Base-by-base conservation (phyloP, 345 rosid species). In the Kernera saxatilis region DNA sequence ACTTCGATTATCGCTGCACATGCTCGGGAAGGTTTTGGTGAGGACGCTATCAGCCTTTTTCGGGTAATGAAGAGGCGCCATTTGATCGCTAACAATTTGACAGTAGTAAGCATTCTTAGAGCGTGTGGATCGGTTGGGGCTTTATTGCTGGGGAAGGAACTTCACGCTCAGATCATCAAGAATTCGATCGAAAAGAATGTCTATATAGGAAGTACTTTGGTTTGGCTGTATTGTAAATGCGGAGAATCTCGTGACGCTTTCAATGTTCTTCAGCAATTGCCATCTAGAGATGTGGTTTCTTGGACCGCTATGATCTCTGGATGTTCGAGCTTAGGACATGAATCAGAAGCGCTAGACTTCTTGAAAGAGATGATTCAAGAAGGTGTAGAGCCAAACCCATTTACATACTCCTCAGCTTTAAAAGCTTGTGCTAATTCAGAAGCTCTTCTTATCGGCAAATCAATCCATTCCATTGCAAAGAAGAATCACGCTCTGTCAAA, bases 271-370 rank as follows among this genome's bases (percentile, higher is more conserved):
- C 88, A 80, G 43, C 90, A 86, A 49, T 82, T 90, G 82, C 89
- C 93, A 4, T 79, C 79, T 48, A 81, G 86, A 80, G 91, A 88
- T 72, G 97, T 86, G 63, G 90, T 90, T 64, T 90, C 97, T 5
- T 93, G 97, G 98, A 90, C 97, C 3, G 91, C 98, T 32, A 86
- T 90, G 79, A 93, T 93, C 62, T 93, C 96, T 41, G 92, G 98
- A 46, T 85, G 83, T 73, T 82, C 92, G 6, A 52, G 80, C 76
- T 81, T 87, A 13, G 96, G 96, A 27, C 91, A 86, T 25, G 98
- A 86, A 66, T 51, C 80, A 5, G 91, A 90, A 77, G 97, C 97
- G 14, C 77, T 88, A 6, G 81, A 79, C 50, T 84, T 87, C 79
- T 83, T 90, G 78, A 86, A 83, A 74, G 85, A 89, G 70, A 93